Percentiles rank a stretch among this genome's conserved stretches.
These are phyloP conservation scores for Exophiala sideris DNA, from an alignment of 2,329 filamentous ascomycete species.

Conservation along the genomic window DNA sequence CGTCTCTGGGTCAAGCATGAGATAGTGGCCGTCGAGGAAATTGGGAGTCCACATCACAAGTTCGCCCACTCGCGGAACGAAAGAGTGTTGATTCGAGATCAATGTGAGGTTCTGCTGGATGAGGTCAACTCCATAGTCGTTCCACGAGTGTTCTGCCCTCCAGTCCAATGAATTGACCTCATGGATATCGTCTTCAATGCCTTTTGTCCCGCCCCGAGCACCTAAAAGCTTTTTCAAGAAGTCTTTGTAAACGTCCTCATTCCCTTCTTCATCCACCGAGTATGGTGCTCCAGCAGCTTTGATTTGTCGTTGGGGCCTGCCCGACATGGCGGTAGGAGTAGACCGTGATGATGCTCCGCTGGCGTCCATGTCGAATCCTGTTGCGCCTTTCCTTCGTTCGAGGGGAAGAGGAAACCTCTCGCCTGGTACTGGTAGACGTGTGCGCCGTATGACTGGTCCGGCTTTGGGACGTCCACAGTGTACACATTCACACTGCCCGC, in stretches of 20 bases:
- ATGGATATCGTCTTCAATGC: constrained; percentile 44
- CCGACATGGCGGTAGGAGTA: constrained; percentile 17
- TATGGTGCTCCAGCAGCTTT: constrained; percentile 20
- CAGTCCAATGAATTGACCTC: constrained; percentile 57
- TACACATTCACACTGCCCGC: constrained; percentile 49
- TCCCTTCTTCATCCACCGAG: constrained; percentile 50
- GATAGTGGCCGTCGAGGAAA: constrained; percentile 34
- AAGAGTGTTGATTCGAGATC: constrained; percentile 46
- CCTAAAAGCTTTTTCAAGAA: constrained; percentile 49
- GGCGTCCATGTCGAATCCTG: constrained; percentile 1
- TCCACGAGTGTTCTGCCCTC: constrained; percentile 43
- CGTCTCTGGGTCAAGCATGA: constrained; percentile 35
- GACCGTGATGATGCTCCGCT: constrained; percentile 7
- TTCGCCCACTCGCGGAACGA: constrained; percentile 55
- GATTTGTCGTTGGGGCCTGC: constrained; percentile 23
- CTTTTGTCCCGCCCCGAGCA: constrained; percentile 26
- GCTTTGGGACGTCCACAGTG: constrained; percentile 38
- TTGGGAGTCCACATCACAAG: constrained; percentile 51
- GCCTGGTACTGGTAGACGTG: constrained; percentile 16
- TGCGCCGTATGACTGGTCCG: constrained; percentile 1
- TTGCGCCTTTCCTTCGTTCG: constrained; percentile 16
- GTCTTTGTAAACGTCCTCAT: constrained; percentile 51
- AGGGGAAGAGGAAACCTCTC: background rate
- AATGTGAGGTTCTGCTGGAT: constrained; percentile 43
- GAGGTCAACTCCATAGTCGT: constrained; percentile 31